Evolutionary conservation across 352 stramenopile species (phyloP).

Genomic region (Pythium sp.): DNA sequence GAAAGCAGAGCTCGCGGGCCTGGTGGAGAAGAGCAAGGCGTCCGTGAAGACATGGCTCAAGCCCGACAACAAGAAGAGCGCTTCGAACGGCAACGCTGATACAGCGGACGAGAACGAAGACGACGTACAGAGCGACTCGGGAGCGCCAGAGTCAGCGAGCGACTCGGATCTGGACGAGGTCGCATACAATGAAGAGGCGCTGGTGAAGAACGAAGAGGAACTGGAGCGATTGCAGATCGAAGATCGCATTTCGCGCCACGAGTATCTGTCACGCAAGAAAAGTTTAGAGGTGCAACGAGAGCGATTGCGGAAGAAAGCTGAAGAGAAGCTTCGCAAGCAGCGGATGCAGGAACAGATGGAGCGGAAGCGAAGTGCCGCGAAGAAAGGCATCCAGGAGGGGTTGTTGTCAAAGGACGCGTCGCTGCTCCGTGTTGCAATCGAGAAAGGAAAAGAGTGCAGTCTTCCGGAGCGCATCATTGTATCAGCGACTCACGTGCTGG

Average conservation of each 20-base stretch:
- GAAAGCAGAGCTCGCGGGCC: conserved; percentile 46
- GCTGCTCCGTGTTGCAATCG: conserved; percentile 53
- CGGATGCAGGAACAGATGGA: conserved; percentile 65
- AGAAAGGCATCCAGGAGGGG: conserved; percentile 67
- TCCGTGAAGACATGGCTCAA: conserved; percentile 62
- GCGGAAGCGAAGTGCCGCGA: conserved; percentile 48
- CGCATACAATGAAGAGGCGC: conserved; percentile 49
- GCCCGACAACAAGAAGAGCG: conserved; percentile 45
- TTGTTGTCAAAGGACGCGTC: conserved; percentile 57
- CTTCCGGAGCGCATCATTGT: conserved; percentile 64
- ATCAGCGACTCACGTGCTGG: conserved; percentile 67
- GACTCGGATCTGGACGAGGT: conserved; percentile 71
- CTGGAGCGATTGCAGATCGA: conserved; percentile 61
- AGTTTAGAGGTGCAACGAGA: conserved; percentile 68
- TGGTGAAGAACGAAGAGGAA: conserved; percentile 72
- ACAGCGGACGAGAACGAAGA: conserved; percentile 26
- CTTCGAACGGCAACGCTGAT: conserved; percentile 8
- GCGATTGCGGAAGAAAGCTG: conserved; percentile 43
- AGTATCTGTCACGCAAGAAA: conserved; percentile 78
- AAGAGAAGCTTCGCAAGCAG: conserved; percentile 67
- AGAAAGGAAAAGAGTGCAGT: conserved; percentile 71
- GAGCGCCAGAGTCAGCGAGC: conserved; percentile 36
- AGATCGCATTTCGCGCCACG: conserved; percentile 72
- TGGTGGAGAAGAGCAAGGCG: conserved; percentile 53
- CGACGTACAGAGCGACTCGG: conserved; percentile 33